Evolutionary conservation across 352 stramenopile genomes (phyloP).

Genomic region (Phytophthora niederhauseri): DNA sequence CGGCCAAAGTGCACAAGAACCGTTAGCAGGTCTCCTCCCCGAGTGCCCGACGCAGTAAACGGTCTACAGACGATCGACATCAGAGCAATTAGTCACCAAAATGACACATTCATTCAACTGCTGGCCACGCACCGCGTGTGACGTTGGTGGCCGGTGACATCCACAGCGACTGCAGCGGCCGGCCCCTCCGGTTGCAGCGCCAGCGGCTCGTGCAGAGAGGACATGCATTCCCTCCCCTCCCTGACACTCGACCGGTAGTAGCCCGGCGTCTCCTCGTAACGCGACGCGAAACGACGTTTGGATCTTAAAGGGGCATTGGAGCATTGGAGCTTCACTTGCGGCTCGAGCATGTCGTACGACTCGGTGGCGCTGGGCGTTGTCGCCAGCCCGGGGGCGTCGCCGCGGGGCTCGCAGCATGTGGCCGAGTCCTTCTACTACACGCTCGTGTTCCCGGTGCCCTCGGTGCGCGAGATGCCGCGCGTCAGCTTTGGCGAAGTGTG

Average conservation of each 20-base stretch:
- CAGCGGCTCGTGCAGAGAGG: conserved; percentile 32
- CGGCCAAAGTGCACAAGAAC: conserved; percentile 64
- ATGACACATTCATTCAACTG: not conserved
- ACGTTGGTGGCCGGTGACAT: conserved; percentile 3
- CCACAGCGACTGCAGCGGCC: not conserved
- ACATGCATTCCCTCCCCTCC: conserved; percentile 46
- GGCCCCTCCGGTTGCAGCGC: conserved; percentile 24
- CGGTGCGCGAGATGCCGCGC: conserved; percentile 28
- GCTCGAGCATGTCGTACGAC: conserved; percentile 43
- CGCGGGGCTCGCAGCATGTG: conserved; percentile 37
- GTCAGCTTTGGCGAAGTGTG: conserved; percentile 58
- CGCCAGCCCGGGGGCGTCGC: conserved; percentile 50
- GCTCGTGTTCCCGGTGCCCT: conserved; percentile 55
- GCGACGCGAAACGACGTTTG: conserved; percentile 20
- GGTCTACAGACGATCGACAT: conserved; percentile 30
- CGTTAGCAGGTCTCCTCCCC: conserved; percentile 46
- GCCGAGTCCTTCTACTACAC: conserved; percentile 68
- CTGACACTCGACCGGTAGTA: not conserved
- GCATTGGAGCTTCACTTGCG: no score
- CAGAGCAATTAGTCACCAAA: not conserved
- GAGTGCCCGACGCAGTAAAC: conserved; percentile 53
- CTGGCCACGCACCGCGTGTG: conserved; percentile 33
- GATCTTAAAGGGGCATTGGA: conserved; percentile 1
- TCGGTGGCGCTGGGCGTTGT: conserved; percentile 46
- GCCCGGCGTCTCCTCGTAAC: conserved; percentile 10